Conservation (phyloP, 495 filamentous ascomycete species). For the Aspergillus egyptiacus region DNA sequence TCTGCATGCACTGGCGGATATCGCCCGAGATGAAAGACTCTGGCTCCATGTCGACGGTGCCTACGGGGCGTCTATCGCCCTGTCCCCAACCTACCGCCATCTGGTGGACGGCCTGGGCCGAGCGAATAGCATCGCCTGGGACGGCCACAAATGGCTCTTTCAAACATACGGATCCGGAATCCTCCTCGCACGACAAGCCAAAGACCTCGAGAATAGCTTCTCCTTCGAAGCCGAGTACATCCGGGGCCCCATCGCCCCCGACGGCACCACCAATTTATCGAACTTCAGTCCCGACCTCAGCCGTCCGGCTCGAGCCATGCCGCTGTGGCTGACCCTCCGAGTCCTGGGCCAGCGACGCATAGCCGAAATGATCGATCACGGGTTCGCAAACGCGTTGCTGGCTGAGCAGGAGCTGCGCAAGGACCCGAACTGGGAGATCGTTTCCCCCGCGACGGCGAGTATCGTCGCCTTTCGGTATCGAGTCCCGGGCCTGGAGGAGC, state of each 20-base stretch:
- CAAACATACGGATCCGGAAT: conserved; percentile 23
- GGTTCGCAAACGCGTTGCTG: conserved; percentile 14
- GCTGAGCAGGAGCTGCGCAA: conserved; percentile 8
- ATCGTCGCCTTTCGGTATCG: conserved; percentile 16
- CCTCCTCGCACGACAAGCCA: conserved; percentile 13
- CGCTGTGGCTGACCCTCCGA: conserved; percentile 23
- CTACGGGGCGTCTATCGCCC: conserved; percentile 23
- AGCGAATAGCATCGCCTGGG: conserved; percentile 27
- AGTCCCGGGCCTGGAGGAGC: conserved; percentile 3
- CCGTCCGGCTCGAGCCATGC: conserved; percentile 21
- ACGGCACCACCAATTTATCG: conserved; percentile 1
- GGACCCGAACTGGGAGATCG: conserved; percentile 13
- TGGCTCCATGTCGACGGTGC: conserved; percentile 24
- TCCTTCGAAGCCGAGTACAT: conserved; percentile 7
- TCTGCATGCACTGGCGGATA: conserved; percentile 9
- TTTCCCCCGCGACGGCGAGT: conserved; percentile 4
- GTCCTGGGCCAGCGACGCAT: conserved; percentile 20
- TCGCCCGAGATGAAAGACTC: conserved; percentile 3
- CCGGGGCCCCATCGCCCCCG: conserved; percentile 11
- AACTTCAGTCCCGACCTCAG: conserved; percentile 22
- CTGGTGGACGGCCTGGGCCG: conserved; percentile 8
- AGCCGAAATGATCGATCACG: conserved; percentile 19
- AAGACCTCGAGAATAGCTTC: background rate
- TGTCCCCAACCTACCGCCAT: conserved; percentile 11
- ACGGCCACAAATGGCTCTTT: conserved; percentile 32